These are phyloP conservation scores for Somion occarium DNA, from an alignment of 1,284 basidiomycete genomes.

Conservation along the genomic window DNA sequence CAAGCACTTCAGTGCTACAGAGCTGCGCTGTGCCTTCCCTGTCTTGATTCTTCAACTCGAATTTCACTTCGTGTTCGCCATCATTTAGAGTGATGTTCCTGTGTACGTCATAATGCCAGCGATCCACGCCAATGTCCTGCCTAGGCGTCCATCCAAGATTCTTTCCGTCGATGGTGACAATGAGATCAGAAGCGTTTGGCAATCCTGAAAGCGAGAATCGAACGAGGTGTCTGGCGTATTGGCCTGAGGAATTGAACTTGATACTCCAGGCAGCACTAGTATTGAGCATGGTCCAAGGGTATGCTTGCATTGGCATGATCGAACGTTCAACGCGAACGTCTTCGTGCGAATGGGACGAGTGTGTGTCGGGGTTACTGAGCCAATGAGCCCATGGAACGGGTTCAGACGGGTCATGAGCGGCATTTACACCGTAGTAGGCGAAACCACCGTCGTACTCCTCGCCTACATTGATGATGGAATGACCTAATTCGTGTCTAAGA, in stretches of 20 bases:
- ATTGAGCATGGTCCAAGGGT: constrained; percentile 73
- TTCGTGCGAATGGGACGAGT: constrained; percentile 1
- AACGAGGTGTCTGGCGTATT: constrained; percentile 60
- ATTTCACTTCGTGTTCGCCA: constrained; percentile 54
- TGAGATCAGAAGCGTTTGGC: constrained; percentile 51
- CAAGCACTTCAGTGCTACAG: constrained; percentile 72
- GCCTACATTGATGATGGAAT: constrained; percentile 76
- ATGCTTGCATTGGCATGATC: constrained; percentile 72
- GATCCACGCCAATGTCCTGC: constrained; percentile 53
- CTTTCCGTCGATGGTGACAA: constrained; percentile 55
- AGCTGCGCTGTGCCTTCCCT: constrained; percentile 61
- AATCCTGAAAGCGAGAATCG: constrained; percentile 76
- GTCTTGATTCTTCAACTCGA: constrained; percentile 48
- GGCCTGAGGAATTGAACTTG: constrained; percentile 61
- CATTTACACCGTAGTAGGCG: constrained; percentile 73
- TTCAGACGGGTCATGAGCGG: constrained; percentile 39
- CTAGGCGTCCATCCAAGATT: constrained; percentile 57
- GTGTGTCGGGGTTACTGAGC: constrained; percentile 42
- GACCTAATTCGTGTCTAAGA: constrained; percentile 69
- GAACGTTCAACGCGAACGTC: constrained; percentile 62
- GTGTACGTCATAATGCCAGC: constrained; percentile 69
- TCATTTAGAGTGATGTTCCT: constrained; percentile 32
- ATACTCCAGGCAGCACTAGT: constrained; percentile 51
- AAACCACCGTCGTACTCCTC: constrained; percentile 86
- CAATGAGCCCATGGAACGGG: constrained; percentile 69